phyloP scores from a whole-genome alignment of 805 yeast species.

The Nakazawaea peltata region DNA sequence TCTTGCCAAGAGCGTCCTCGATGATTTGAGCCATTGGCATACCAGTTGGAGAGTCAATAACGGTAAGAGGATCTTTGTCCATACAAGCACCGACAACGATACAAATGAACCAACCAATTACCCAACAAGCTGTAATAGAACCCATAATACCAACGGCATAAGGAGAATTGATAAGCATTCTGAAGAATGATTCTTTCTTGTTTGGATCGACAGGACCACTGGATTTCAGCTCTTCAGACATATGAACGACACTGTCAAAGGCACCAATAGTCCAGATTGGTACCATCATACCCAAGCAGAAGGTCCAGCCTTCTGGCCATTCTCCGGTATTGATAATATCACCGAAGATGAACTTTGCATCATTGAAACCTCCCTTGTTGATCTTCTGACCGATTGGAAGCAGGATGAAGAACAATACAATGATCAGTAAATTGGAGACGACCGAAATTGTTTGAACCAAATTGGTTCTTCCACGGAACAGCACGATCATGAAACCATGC shows the following conservation, averaged over 20 bases:
- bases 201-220: slow-evolving; percentile 33
- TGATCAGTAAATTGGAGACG: slow-evolving; percentile 26
- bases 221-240: slow-evolving; percentile 26
- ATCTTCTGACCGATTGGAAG: slow-evolving; percentile 33
- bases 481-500: slow-evolving; percentile 29
- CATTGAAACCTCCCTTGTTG: slow-evolving; percentile 19
- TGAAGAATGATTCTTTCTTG: slow-evolving; percentile 21
- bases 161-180: slow-evolving; percentile 3
- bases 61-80: slow-evolving; percentile 24
- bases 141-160: slow-evolving; percentile 40
- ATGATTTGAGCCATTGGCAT: slow-evolving; percentile 40
- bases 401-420: slow-evolving; percentile 33
- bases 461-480: slow-evolving; percentile 31
- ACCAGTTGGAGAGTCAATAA: slow-evolving; percentile 27
- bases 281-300: slow-evolving; percentile 36
- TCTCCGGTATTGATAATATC: slow-evolving; percentile 24
- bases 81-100: slow-evolving; percentile 27
- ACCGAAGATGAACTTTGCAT: slow-evolving; percentile 29
- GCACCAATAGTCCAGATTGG: slow-evolving; percentile 46
- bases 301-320: slow-evolving; percentile 36
- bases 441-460: slow-evolving; percentile 32
- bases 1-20: slow-evolving; percentile 36
- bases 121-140: slow-evolving; percentile 32
- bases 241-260: slow-evolving; percentile 42
- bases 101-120: slow-evolving; percentile 34